Base-by-base conservation (phyloP, 2,329 filamentous ascomycete genomes). In the Xylaria sp. region DNA sequence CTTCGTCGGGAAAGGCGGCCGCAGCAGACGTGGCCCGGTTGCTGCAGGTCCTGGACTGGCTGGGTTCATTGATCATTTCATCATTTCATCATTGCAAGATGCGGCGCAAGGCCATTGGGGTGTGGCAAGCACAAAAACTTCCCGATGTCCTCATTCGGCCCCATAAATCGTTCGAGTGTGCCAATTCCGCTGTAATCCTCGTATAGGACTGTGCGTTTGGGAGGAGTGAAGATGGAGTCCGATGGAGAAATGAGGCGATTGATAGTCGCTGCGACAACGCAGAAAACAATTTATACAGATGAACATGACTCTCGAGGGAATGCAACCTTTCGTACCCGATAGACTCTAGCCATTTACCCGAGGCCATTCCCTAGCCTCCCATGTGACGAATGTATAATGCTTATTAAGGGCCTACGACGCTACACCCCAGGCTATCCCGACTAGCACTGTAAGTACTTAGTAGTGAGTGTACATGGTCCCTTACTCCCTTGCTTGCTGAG, bases 1-100 rank as follows among this genome's bases (percentile, higher is more conserved):
- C 68, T 66, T 68, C 67, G 67, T 73, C 72, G 63, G 72, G 72
- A 73, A 67, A 70, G 69, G 69, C 67, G 72, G 72, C 67, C 72
- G 72, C 72, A 74, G 70, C 55, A 67, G 67, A 61, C 62, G 69
- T 71, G 71, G 68, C 71, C 71, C 62, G 69, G 69, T 70, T 67
- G 71, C 71, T 72, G 72, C 72, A 72, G 70, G 70, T 70, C 65
- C 63, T 67, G 55, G 49, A 55, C 63, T 60, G 47, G 33, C 37
- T 46, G 37, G 58, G 48, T 49, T 54, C 62, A 54, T 55, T 66
- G 54, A 64, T 61, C 60, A 61, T 64, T 57, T 63, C 51, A 64
- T 61, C 60, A 61, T 64, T 57, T 63, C 51, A 60, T 58, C 58
- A 61, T 64, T 53, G 56, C 54, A 54, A 58, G 51, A 65, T 66